A percentile compares a stretch with the other conserved stretches of the same genome.
phyloP scores from a whole-genome alignment of 1,284 basidiomycete species.

The Cutaneotrichosporon sp. region DNA sequence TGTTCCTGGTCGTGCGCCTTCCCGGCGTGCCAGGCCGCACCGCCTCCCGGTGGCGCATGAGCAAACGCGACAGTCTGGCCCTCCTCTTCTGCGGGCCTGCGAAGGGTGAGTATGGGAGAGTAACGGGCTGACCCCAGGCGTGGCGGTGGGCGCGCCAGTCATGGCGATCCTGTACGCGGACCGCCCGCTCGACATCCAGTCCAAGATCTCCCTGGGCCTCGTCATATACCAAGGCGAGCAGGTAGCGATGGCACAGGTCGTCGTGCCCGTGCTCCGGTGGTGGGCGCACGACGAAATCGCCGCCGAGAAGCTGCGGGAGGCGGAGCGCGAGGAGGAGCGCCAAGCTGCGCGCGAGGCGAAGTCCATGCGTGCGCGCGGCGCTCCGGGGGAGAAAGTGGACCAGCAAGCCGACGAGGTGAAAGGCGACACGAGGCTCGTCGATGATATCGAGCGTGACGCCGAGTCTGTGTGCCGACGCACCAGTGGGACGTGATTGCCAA shows the following conservation, averaged over 20 bases:
- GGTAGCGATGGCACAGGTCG: constrained; percentile 4
- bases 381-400: not conserved
- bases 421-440: too few relatives aligned
- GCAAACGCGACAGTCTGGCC: constrained; percentile 19
- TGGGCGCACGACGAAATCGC: constrained; percentile 11
- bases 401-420: too few relatives aligned
- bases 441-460: too few relatives aligned
- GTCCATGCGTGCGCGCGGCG: too few relatives aligned
- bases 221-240: constrained; percentile 15
- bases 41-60: constrained; percentile 17
- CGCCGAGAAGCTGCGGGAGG: not conserved
- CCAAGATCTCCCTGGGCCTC: constrained; percentile 7
- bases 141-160: constrained; percentile 23
- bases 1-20: constrained; percentile 30
- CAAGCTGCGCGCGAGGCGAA: not conserved
- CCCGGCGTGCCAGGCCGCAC: constrained; percentile 5
- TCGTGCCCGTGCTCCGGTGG: constrained; percentile 5
- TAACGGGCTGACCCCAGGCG: not conserved
- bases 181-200: not conserved
- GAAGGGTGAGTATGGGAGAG: constrained; percentile 10
- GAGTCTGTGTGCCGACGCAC: too few relatives aligned
- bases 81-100: constrained; percentile 27
- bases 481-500: too few relatives aligned
- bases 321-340: not conserved
- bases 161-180: constrained; percentile 22